Conservation (phyloP, 306 rosid species). For the Begonia peltatifolia region DNA sequence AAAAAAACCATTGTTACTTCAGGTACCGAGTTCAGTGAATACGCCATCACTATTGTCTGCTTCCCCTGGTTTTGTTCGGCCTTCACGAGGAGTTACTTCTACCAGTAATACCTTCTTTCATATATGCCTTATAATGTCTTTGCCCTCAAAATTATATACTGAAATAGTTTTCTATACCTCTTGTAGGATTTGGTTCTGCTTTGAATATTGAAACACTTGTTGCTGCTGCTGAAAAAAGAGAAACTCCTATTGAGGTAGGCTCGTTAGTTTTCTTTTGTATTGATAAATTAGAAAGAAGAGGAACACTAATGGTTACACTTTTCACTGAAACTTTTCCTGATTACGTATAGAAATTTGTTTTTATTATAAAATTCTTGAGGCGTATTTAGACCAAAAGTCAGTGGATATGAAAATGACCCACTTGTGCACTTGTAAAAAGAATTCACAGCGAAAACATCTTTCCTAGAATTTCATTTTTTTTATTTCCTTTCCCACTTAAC, state of each 20-base stretch:
- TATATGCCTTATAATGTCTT: conserved; percentile 7
- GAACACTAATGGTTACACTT: too few species aligned
- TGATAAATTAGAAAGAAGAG: too few species aligned
- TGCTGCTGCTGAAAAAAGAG: conserved; percentile 98
- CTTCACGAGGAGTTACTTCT: conserved; percentile 57
- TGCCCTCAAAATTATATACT: conserved; percentile 1
- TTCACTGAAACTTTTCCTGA: too few species aligned
- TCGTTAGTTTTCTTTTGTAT: neutral
- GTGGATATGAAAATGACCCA: too few species aligned
- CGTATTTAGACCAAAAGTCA: too few species aligned
- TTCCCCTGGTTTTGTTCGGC: conserved; percentile 70
- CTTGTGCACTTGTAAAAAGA: too few species aligned
- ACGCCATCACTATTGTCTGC: conserved; percentile 42
- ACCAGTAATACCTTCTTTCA: conserved; percentile 36
- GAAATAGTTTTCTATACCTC: conserved; percentile 2
- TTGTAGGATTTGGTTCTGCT: conserved; percentile 89
- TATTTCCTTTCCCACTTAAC: too few species aligned
- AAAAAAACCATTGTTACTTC: conserved; percentile 3
- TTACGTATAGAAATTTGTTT: too few species aligned
- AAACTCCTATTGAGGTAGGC: conserved; percentile 79
- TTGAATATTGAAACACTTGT: conserved; percentile 90
- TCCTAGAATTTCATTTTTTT: too few species aligned
- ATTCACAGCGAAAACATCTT: too few species aligned
- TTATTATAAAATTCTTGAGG: too few species aligned
- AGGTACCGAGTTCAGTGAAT: conserved; percentile 39